These are phyloP conservation scores for Sporothrix dimorphospora DNA, from an alignment of 2,329 filamentous ascomycete genomes.

Conservation along the genomic window DNA sequence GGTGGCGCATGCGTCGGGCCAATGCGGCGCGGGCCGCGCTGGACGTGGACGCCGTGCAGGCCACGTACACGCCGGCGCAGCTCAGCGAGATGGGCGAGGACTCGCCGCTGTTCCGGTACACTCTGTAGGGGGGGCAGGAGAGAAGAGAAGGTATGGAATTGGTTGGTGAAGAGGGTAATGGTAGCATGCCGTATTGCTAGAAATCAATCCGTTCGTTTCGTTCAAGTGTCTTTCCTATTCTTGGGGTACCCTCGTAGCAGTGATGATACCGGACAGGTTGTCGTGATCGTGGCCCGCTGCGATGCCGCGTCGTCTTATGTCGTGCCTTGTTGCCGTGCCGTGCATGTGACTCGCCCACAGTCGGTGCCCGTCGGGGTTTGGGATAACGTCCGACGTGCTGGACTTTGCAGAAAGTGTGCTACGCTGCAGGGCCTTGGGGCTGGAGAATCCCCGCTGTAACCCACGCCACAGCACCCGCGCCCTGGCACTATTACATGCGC, in stretches of 20 bases:
- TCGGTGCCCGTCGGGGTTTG: not conserved
- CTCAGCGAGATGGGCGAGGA: constrained; percentile 31
- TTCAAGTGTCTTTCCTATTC: too few species aligned
- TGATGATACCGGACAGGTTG: too few species aligned
- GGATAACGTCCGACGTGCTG: not conserved
- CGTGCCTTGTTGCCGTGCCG: too few species aligned
- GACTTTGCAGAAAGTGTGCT: not conserved
- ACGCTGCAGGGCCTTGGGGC: not conserved
- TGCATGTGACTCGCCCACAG: too few species aligned
- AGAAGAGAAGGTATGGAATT: too few species aligned
- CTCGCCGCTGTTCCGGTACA: constrained; percentile 31
- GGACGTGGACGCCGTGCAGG: constrained; percentile 20
- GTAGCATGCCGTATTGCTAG: too few species aligned
- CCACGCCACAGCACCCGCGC: not conserved
- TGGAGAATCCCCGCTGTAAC: not conserved
- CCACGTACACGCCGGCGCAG: constrained; percentile 27
- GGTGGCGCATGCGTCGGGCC: constrained; percentile 27
- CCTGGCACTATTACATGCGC: too few species aligned
- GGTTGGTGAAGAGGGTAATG: too few species aligned
- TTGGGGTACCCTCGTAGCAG: too few species aligned
- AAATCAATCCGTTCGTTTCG: too few species aligned
- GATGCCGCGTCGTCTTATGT: too few species aligned
- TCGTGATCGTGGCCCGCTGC: too few species aligned
- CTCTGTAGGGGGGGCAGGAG: constrained; percentile 5
- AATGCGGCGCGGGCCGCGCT: constrained; percentile 27